Evolutionary conservation across 441 rosid genomes (phyloP), one percentile per base, ranked within the genome.

Genomic region (Erysimum cheiri): DNA sequence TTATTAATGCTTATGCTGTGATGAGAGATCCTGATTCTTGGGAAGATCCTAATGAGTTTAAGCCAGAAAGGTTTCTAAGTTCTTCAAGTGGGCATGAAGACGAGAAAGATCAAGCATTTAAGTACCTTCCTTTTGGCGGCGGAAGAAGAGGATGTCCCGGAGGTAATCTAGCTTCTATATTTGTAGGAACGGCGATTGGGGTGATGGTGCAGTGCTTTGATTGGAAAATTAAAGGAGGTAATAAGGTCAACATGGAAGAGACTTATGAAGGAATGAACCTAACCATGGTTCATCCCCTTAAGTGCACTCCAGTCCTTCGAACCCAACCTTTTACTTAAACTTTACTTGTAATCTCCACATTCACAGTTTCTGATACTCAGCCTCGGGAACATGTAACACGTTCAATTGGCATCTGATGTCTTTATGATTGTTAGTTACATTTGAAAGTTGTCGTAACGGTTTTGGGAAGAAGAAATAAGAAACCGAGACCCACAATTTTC

Each of bases 11-110:
- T 24, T 49, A 49, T 49, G 55, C 55, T 49, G 8, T 49, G 8
- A 49, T 24, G 55, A 49, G 55, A 49, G 55, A 49, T 49, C 55
- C 14, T 49, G 14, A 26, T 24, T 49, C 55, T 24, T 49, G 55
- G 55, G 55, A 49, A 49, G 32, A 49, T 49, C 55, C 32, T 49
- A 8, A 49, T 4, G 32, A 24, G 55, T 49, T 49, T 49, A 49
- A 49, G 55, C 55, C 33, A 6, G 55, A 49, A 15, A 49, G 55
- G 15, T 49, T 49, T 49, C 8, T 49, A 24, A 49, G n/a, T 11
- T 22, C 31, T 0, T 24, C 29, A 49, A 49, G 32, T 5, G 32
- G 8, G 14, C 2, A 24, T 24, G 55, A 49, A 5, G 15, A 28
- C 4, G 9, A 49, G 55, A 49, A 49, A 24, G 55, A 24, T 4